Evolutionary conservation across 2,329 filamentous ascomycete genomes (phyloP), one percentile per base, ranked within the genome.

Genomic region (Diplocarpon rosae): DNA sequence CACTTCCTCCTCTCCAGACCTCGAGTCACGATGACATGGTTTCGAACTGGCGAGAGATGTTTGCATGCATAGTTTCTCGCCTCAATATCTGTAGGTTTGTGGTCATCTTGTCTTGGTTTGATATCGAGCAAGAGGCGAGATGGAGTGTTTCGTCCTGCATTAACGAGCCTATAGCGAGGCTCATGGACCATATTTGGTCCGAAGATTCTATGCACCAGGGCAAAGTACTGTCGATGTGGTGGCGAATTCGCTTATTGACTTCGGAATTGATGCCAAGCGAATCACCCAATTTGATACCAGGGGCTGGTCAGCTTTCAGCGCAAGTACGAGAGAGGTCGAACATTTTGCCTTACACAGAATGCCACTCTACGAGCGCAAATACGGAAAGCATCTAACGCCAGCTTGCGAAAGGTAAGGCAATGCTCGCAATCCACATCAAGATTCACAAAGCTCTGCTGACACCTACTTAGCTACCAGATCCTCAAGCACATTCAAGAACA

Each of bases 401-500:
- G 60, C 58, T 39, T 63, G 60, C 43, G 62, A 63, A 20, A 55
- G 54, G 54, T 63, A 49, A 20, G 48, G 8, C 29, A 30, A 13
- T 8, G 8, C 8, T 30, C 8, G 8, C 29, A 30, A 8, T 39
- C 13, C 8, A 33, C 5, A 12, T 37, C 17, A 32, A 39, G 30
- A n/a, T 12, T 24, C 20, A 47, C 13, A 14, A 35, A 10, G 5
- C 13, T 35, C 17, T 49, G 14, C 47, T 54, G 35, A 52, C 49
- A 31, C 27, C 10, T 12, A 38, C 16, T 35, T 5, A 53, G 56
- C 41, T 69, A 69, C 52, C 63, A 65, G 43, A 52, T 70, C 13
- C 68, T 68, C 3, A 53, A 62, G 24, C 57, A 65, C 37, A 43
- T 70, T 31, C 59, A 63, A 38, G 45, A 58, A 7, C 66, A 70